Base-by-base conservation (phyloP, 768 basidiomycete genomes). In the Cantharellus cinnabarinus region DNA sequence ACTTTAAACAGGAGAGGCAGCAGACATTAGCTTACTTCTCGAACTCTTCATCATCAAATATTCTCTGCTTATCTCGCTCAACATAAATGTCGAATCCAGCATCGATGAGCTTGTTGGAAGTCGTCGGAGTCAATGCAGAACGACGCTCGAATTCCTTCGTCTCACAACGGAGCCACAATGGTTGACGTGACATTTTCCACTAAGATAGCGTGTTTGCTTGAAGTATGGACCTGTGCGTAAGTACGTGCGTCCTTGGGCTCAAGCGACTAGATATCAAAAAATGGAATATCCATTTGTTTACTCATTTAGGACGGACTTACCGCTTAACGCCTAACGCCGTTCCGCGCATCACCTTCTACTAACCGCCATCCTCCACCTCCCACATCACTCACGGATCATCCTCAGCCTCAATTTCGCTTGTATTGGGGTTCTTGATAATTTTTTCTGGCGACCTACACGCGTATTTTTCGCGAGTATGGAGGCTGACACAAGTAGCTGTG, bases 151-250 rank as follows among this genome's bases (percentile, higher is more conserved):
- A 91, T 63, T 81, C 78, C 70, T 98, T 99, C 69, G 83, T 95
- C 75, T 99, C 95, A 74, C 91, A 95, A 64, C 95, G 83, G 50
- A 99, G 79, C 94, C 94, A 99, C 65, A 99, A 77, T 10, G 70
- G 66, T 60, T 71, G 71, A 35, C 65, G 64, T 20, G 67, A 5
- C 52, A 58, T 58, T 37, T 5, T 52, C 35, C 34, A 7, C 37
- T 7, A 42, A 57, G 10, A 41, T 57, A 34, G 34, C 35, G 20
- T 29, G 20, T 29, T 29, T 29, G 20, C 0, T 29, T 14, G 15
- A 35, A 14, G 53, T 7, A 55, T 37, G 35, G 53, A 15, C 15
- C 15, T 14, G 14, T 55, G 14, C 14, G 10, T 14, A 37, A 55
- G 53, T 55, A 14, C 14, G 53, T 14, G 35, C 53, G 44, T 20